Conservation (phyloP, 2,329 filamentous ascomycete species). For the Niveomyces coronatus region DNA sequence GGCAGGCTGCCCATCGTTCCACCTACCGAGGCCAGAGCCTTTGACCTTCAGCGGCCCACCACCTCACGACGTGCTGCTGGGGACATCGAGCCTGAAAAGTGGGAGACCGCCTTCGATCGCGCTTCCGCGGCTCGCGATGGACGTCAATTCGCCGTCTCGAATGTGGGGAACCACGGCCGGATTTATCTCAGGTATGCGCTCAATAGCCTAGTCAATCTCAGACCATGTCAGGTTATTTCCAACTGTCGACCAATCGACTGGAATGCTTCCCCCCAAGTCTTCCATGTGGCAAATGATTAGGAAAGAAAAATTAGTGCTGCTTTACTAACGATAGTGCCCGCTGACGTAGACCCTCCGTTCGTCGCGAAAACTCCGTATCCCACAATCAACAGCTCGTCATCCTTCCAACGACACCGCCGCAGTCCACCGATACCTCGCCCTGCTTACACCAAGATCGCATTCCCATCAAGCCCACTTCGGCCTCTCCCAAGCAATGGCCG, state of each 20-base stretch:
- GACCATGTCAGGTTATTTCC: too few species aligned
- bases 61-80: slow-evolving; percentile 32
- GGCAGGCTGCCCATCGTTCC: slow-evolving; percentile 31
- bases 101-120: slow-evolving; percentile 49
- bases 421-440: slow-evolving; percentile 41
- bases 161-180: slow-evolving; percentile 73
- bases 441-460: slow-evolving; percentile 18
- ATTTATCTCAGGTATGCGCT: slow-evolving; percentile 76
- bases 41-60: slow-evolving; percentile 25
- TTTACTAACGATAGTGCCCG: slow-evolving; percentile 10
- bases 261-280: slow-evolving; percentile 3
- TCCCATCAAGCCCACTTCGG: slow-evolving; percentile 16
- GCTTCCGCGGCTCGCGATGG: slow-evolving; percentile 52
- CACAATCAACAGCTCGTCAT: slow-evolving; percentile 30
- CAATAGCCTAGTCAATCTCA: too few species aligned
- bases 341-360: slow-evolving; percentile 45
- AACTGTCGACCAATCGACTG: background rate
- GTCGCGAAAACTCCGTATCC: slow-evolving; percentile 39
- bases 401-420: slow-evolving; percentile 51
- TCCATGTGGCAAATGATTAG: background rate
- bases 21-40: slow-evolving; percentile 34
- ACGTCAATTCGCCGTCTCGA: slow-evolving; percentile 67
- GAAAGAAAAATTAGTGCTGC: slow-evolving; percentile 6
- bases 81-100: slow-evolving; percentile 43
- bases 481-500: slow-evolving; percentile 27